Base-by-base conservation (phyloP, 176 grass and related monocot species). In the Musa troglodytarum region DNA sequence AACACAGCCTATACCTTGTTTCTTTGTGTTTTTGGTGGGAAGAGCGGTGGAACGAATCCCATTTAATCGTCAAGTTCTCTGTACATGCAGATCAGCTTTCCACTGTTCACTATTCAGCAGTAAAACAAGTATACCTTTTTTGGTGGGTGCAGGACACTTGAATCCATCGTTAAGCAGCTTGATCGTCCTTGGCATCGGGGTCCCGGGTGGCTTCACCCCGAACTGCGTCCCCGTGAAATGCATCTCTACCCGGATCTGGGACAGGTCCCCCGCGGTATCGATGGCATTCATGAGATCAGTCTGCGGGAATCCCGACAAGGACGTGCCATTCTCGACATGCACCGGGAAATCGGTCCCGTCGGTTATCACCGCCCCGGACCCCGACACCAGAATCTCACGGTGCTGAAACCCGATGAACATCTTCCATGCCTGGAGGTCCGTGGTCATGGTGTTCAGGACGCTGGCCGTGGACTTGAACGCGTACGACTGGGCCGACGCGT, bases 381-480 rank as follows among this genome's bases (percentile, higher is more conserved):
- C 86, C 22, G 83, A 87, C 70, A 99, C 90, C 13, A 94, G 80
- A 75, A 99, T 89, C 84, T 99, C 90, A 50, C 68, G 63, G 78
- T 94, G 86, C 82, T 99, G 95, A 73, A 94, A 99, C 17, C 88
- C 90, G 26, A 99, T 87, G 79, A 94, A 99, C 83, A 99, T 82
- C 50, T 82, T 89, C 90, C 95, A 99, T 52, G 82, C 84, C 71
- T 83, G 75, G 79, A 97, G 90, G 80, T 97, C 88, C 34, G 82
- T 52, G 12, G 71, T 20, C 90, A 97, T 93, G 2, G 93, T 89
- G 83, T 97, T 97, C 52, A 97, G 77, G 67, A 93, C 79, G 15
- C 67, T 74, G 9, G 82, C 93, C 68, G 56, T 21, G 25, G 90
- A 84, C 83, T 79, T 90, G 90, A 97, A 97, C 50, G 90, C 88